Evolutionary conservation across 2,329 filamentous ascomycete genomes (phyloP), one percentile per base, ranked within the genome.

Genomic region (Ophiostoma populinum): DNA sequence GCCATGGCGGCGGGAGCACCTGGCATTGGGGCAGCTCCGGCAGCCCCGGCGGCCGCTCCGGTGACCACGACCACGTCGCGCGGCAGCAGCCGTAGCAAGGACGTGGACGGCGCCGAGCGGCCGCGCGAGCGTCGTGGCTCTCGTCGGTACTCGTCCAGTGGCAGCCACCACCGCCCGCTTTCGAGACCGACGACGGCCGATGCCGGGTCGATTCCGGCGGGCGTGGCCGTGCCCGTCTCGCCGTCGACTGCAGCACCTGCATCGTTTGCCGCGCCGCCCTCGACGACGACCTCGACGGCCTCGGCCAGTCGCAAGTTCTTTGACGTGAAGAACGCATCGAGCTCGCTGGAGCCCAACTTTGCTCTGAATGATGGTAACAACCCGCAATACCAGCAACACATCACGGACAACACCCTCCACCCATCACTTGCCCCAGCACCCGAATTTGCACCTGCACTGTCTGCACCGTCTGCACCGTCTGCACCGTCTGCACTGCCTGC

Each of bases 291-390:
- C 21, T 16, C 28, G n/a, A 12, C 19, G 17, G 35, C 41, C 2
- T 32, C 42, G 35, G 34, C 42, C 2, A 34, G 42, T 35, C 46
- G 43, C 46, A 51, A 49, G 45, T 49, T 48, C 39, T 48, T 51
- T 38, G 48, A 47, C 27, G 40, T 50, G 34, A 45, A 48, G 45
- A 45, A 49, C 38, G 48, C 39, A 26, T 37, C 47, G 29, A 49
- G 45, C 41, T 41, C 46, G 16, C 18, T 51, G 25, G 47, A 51
- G 41, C 32, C 48, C 31, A 47, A 45, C 39, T 43, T 54, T 50
- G 31, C 46, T 46, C 47, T 55, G 51, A 45, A 45, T 49, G 40
- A 55, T 47, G 31, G 53, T 51, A 30, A 54, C 49, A 37, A 29
- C 26, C 40, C 42, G 40, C 34, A 19, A 51, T 37, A 54, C 49